These are phyloP conservation scores for Colletotrichum tofieldiae DNA, from an alignment of 2,329 filamentous ascomycete species.

Conservation along the genomic window DNA sequence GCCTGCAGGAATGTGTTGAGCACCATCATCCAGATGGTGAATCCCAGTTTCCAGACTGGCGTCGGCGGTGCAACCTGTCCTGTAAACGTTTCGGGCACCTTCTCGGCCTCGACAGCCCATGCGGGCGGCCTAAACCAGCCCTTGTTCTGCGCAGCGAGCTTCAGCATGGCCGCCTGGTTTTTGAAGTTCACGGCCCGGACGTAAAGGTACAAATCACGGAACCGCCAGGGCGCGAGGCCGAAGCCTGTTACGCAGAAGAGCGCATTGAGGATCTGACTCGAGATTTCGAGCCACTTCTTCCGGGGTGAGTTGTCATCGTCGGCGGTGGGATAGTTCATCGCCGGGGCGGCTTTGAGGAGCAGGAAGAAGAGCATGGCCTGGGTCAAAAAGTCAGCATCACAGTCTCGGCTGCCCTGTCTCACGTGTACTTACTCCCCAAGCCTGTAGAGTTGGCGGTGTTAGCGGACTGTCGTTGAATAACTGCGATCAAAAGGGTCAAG, in stretches of 20 bases:
- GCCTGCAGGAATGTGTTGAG: slow-evolving; percentile 46
- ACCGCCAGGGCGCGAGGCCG: slow-evolving; percentile 82
- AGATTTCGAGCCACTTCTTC: slow-evolving; percentile 44
- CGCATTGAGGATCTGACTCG: slow-evolving; percentile 65
- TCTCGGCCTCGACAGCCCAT: slow-evolving; percentile 44
- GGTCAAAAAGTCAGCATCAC: slow-evolving; percentile 5
- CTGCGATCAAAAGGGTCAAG: not conserved
- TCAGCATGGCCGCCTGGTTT: slow-evolving; percentile 44
- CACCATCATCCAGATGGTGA: slow-evolving; percentile 49
- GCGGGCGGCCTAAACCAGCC: slow-evolving; percentile 49
- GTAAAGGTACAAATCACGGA: slow-evolving; percentile 45
- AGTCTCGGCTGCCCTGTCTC: not conserved
- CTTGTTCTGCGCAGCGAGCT: slow-evolving; percentile 46
- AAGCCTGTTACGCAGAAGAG: slow-evolving; percentile 92
- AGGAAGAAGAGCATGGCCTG: slow-evolving; percentile 52
- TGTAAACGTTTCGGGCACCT: slow-evolving; percentile 43
- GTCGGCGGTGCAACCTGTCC: slow-evolving; percentile 45
- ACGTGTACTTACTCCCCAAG: slow-evolving; percentile 48
- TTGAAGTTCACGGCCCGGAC: slow-evolving; percentile 44
- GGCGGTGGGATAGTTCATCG: slow-evolving; percentile 44
- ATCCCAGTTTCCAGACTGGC: slow-evolving; percentile 46
- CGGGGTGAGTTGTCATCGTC: slow-evolving; percentile 44
- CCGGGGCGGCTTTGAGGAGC: slow-evolving; percentile 47
- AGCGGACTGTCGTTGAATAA: not conserved
- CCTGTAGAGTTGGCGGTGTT: slow-evolving; percentile 32